Conservation (phyloP, 176 grass and related monocot species). For the Alopecurus myosuroides region DNA sequence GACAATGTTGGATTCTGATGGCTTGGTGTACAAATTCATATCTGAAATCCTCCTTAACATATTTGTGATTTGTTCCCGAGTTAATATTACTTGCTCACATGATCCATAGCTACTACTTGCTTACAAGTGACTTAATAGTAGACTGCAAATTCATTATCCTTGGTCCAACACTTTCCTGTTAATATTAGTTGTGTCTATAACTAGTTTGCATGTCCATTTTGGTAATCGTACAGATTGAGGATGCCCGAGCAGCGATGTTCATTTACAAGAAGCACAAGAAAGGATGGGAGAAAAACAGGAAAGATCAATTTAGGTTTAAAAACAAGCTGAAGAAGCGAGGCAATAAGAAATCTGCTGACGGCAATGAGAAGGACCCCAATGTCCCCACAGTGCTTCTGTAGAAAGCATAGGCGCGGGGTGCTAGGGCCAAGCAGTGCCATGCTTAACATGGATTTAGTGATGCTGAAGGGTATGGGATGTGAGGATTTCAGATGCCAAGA, state of each 20-base stretch:
- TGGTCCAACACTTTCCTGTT: background rate
- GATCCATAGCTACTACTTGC: background rate
- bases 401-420: background rate
- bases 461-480: background rate
- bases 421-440: background rate
- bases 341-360: conserved; percentile 36
- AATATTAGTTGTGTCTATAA: background rate
- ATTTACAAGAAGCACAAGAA: conserved; percentile 91
- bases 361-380: conserved; percentile 23
- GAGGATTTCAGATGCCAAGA: background rate
- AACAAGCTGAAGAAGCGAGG: conserved; percentile 45
- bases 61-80: background rate
- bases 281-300: conserved; percentile 71
- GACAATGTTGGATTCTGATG: background rate
- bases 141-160: background rate
- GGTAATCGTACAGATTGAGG: conserved; percentile 53
- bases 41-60: background rate
- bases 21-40: background rate
- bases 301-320: conserved; percentile 57
- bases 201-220: background rate
- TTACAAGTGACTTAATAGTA: background rate
- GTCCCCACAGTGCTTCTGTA: conserved; percentile 40
- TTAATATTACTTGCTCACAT: background rate
- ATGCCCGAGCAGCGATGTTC: conserved; percentile 85
- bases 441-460: background rate